Base-by-base conservation (phyloP, 352 stramenopile genomes). In the Phytophthora sp. region DNA sequence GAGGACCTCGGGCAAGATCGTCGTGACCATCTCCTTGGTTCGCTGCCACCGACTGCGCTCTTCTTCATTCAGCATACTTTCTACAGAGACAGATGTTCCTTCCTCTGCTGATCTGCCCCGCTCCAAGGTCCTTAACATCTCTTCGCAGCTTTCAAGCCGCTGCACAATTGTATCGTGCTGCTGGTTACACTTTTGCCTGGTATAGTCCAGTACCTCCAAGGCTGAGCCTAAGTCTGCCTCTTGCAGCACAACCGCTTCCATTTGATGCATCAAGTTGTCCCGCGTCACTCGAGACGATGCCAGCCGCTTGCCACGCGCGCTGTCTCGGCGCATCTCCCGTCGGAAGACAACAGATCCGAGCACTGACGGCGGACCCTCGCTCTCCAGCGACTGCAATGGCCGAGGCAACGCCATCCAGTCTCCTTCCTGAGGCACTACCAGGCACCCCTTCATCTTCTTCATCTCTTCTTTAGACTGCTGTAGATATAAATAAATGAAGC, bases 161-260 rank as follows among this genome's bases (percentile, higher is more conserved):
- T 61, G 54, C 7, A 84, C 74, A 54, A 91, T 87, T 18, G 71
- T 63, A 18, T 79, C 76, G 50, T 86, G 82, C 23, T 91, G 76
- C 1, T 61, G 54, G 0, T 66, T 51, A 13, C 73, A 86, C 18
- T 73, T 71, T 13, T 77, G 69, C 6, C 73, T 73, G 29, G 73
- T 86, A 56, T 82, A 89, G 49, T 88, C 82, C 13, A 89, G 78
- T 33, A 81, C 58, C 52, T 91, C 82, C 27, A 89, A 75, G 2
- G 77, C 77, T 0, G 82, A 88, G 44, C 71, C 66, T 12, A 89
- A 59, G 29, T 91, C 80, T 1, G 80, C 79, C 42, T 90, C 83
- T 42, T 88, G 81, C 20, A 91, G 60, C 39, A 86, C 76, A 23
- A 91, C 62, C 7, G 78, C 57, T 36, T 89, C 80, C 76, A 91